Conservation (phyloP, 345 rosid species). For the Trapa bicornis region DNA sequence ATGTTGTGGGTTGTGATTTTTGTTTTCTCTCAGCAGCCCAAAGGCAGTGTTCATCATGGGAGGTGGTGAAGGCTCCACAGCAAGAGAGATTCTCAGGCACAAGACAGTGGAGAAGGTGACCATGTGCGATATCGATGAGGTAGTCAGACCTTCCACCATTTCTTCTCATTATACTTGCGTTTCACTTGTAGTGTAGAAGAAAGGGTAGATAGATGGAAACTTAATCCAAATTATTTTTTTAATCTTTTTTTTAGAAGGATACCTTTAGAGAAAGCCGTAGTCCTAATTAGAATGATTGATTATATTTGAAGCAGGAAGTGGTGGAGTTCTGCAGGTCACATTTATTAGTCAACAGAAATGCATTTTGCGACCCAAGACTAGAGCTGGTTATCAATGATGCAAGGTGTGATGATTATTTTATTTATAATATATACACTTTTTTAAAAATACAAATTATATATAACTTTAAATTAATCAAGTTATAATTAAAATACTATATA, state of each 20-base stretch:
- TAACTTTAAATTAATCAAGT: too few relatives aligned
- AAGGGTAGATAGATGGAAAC: too few relatives aligned
- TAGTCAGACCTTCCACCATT: constrained; percentile 3
- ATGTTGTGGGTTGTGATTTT: neutral
- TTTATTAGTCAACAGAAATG: constrained; percentile 36
- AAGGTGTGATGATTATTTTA: constrained; percentile 14
- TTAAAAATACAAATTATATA: too few relatives aligned
- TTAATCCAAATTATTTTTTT: too few relatives aligned
- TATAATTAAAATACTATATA: too few relatives aligned
- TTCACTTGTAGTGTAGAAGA: too few relatives aligned
- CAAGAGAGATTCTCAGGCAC: constrained; percentile 49
- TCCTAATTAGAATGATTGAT: neutral
- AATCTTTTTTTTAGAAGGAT: neutral
- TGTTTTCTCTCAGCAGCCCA: constrained; percentile 19
- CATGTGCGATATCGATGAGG: constrained; percentile 68
- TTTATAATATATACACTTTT: too few relatives aligned
- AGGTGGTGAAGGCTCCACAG: constrained; percentile 68
- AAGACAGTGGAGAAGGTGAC: constrained; percentile 31
- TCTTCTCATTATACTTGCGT: too few relatives aligned
- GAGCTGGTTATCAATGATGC: constrained; percentile 52
- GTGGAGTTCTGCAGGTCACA: constrained; percentile 52
- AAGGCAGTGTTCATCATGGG: constrained; percentile 46
- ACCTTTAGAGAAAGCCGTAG: neutral
- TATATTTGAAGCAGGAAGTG: constrained; percentile 34
- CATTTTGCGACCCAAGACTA: constrained; percentile 35